Evolutionary conservation across 1,139 yeast genomes (phyloP).

Genomic region (Hemisphaericaspora subhashii): DNA sequence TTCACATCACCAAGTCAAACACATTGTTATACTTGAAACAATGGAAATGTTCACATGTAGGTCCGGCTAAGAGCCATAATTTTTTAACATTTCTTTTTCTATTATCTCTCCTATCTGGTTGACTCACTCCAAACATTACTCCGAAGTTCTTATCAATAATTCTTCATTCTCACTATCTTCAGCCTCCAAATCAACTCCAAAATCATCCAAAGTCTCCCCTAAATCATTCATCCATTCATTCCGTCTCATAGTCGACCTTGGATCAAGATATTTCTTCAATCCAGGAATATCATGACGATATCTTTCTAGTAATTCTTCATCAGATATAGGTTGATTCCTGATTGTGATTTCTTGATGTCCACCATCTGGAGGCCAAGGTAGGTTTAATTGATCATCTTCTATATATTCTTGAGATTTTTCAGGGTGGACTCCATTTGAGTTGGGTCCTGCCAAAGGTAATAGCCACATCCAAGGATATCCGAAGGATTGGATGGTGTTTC

Average conservation of each 20-base stretch:
- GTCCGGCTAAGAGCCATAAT: too few species aligned
- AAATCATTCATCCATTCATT: conserved; percentile 71
- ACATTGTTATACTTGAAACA: too few species aligned
- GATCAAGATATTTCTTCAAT: conserved; percentile 29
- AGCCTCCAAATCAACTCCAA: conserved; percentile 81
- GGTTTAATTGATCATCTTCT: conserved; percentile 58
- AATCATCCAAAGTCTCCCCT: conserved; percentile 82
- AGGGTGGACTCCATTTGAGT: conserved; percentile 46
- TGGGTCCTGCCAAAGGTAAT: conserved; percentile 65
- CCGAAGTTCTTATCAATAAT: not conserved
- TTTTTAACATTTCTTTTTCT: too few species aligned
- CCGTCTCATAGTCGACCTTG: conserved; percentile 30
- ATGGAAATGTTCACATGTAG: too few species aligned
- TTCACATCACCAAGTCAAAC: too few species aligned
- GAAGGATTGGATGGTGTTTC: conserved; percentile 49
- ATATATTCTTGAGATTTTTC: conserved; percentile 48
- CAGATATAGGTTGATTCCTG: conserved; percentile 16
- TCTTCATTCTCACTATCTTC: conserved; percentile 37
- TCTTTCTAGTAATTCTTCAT: conserved; percentile 18
- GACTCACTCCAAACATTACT: not conserved
- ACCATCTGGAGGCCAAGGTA: conserved; percentile 93
- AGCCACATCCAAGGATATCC: conserved; percentile 70
- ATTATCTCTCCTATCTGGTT: not conserved
- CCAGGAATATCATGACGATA: conserved; percentile 16
- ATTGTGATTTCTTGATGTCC: conserved; percentile 42